Percentiles rank a stretch among this genome's conserved stretches.
phyloP scores from a whole-genome alignment of 352 stramenopile genomes.

The Phytopythium montanum region DNA sequence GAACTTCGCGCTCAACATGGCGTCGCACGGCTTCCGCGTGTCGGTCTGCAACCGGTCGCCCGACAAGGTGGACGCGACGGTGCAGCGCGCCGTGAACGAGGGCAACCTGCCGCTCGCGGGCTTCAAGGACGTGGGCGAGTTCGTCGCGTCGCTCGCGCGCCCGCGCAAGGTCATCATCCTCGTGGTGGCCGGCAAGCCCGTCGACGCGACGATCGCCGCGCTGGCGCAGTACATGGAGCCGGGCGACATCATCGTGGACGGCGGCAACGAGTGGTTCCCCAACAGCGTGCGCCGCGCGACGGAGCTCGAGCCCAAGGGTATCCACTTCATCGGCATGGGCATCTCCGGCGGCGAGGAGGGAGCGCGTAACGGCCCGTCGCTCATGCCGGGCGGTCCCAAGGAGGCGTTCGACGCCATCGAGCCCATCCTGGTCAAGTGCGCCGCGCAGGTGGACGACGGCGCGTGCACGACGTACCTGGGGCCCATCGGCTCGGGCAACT shows the following conservation, averaged over 20 bases:
- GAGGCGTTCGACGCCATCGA: constrained; percentile 96
- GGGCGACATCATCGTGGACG: constrained; percentile 98
- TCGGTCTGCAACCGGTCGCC: constrained; percentile 97
- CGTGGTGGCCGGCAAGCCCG: constrained; percentile 97
- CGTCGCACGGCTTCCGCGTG: constrained; percentile 95
- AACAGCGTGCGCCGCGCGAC: constrained; percentile 94
- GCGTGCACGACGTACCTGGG: constrained; percentile 98
- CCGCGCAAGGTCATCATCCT: constrained; percentile 98
- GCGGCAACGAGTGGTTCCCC: constrained; percentile 99
- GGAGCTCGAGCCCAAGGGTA: constrained; percentile 93
- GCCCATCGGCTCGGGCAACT: constrained; percentile 96
- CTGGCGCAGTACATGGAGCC: constrained; percentile 88
- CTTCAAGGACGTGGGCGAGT: constrained; percentile 91
- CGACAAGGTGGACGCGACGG: constrained; percentile 95
- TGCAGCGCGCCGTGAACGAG: constrained; percentile 93
- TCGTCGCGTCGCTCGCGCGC: constrained; percentile 89
- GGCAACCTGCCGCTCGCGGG: constrained; percentile 94
- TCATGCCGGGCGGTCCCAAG: constrained; percentile 97
- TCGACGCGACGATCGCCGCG: constrained; percentile 89
- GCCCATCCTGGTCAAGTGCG: constrained; percentile 97
- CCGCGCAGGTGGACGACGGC: constrained; percentile 93
- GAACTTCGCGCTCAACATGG: constrained; percentile 99
- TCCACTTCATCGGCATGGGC: constrained; percentile 98
- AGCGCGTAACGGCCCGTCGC: constrained; percentile 95
- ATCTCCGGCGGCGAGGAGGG: constrained; percentile 99